phyloP scores from a whole-genome alignment of 108 stramenopile genomes.

The Nitzschia sp. region DNA sequence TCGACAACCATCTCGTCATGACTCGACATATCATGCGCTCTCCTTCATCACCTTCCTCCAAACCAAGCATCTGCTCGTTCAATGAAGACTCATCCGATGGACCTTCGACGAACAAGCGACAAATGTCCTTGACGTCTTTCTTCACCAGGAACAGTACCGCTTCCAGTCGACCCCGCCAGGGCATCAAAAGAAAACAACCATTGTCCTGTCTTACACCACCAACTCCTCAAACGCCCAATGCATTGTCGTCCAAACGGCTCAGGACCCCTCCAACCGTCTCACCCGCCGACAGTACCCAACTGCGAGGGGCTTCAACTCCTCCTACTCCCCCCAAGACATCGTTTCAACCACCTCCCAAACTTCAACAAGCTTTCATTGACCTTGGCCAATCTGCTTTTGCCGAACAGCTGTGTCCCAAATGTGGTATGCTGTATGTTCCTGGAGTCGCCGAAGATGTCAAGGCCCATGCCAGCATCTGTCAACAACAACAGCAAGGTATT shows the following conservation, averaged over 20 bases:
- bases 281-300: neutral
- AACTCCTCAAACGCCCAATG: neutral
- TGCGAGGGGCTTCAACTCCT: neutral
- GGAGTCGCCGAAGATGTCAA: constrained; percentile 62
- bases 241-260: neutral
- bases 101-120: neutral
- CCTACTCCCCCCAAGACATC: neutral
- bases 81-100: neutral
- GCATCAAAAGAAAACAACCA: neutral
- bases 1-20: neutral
- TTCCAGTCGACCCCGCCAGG: neutral
- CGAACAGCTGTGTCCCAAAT: constrained; percentile 57
- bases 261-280: neutral
- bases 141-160: neutral
- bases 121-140: neutral
- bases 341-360: neutral
- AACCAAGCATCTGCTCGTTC: neutral
- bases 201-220: neutral
- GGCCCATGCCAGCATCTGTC: constrained; percentile 56
- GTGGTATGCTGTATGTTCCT: constrained; percentile 74
- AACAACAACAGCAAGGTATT: constrained; percentile 56
- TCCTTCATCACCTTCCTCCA: neutral
- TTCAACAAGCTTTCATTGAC: constrained; percentile 74
- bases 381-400: constrained; percentile 76
- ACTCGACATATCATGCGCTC: neutral